A percentile compares a stretch with the other conserved stretches of the same genome.
Evolutionary conservation across 768 basidiomycete species (phyloP).

Genomic region (Mycena galopus): DNA sequence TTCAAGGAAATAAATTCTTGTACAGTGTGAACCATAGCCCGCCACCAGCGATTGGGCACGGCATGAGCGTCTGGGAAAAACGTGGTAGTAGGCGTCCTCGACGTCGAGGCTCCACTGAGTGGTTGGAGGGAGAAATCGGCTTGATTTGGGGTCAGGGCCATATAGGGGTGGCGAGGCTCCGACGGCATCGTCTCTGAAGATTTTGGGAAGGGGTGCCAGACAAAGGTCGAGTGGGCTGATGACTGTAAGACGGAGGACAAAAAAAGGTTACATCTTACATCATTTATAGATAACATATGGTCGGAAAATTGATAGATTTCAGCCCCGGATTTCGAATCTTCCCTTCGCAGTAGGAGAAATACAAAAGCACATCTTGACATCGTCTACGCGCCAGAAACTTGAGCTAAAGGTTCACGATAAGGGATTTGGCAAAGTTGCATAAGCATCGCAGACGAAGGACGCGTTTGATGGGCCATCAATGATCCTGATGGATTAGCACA

Average conservation of each 20-base stretch:
- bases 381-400: no score
- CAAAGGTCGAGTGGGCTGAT: neutral
- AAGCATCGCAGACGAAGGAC: no score
- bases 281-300: constrained; percentile 14
- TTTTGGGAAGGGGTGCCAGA: neutral
- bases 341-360: no score
- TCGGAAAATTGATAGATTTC: no score
- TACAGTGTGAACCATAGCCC: neutral
- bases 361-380: no score
- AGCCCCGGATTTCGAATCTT: no score
- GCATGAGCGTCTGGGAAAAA: neutral
- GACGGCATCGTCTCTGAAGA: constrained; percentile 23
- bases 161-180: constrained; percentile 28
- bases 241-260: constrained; percentile 14
- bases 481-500: no score
- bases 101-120: neutral
- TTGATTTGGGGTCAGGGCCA: constrained; percentile 31
- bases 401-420: no score
- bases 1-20: constrained; percentile 50
- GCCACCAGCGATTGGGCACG: neutral
- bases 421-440: no score
- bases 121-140: constrained; percentile 26
- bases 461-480: no score
- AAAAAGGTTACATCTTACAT: constrained; percentile 20
- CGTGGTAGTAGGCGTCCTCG: constrained; percentile 3